Base-by-base conservation (phyloP, 306 rosid genomes). In the Canavalia ensiformis region DNA sequence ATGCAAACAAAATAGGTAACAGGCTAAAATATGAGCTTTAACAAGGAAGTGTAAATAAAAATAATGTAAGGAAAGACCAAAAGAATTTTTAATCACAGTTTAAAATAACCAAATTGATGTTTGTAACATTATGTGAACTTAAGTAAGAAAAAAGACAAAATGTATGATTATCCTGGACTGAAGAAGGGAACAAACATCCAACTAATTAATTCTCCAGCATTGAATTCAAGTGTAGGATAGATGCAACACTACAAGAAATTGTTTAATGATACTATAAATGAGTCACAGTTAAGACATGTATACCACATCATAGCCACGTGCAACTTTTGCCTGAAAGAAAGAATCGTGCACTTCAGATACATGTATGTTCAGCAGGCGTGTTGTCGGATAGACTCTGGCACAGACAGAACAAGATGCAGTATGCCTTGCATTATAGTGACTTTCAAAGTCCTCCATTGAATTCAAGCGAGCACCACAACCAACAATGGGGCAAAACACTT, bases 261-360 rank as follows among this genome's bases (percentile, higher is more conserved):
- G 52, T 31, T 39, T 41, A 34, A 64, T 64, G 37, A 35, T 18
- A 41, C 28, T 52, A 72, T 31, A 11, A 57, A 37, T 3, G 58
- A 10, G 65, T 39, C 82, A 71, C 2, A 29, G 11, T 42, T 74
- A n/a, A 64, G 55, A 72, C 50, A 37, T 8, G 68, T 18, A 51
- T 91, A 92, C 99, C 98, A 93, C 81, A 68, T 86, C 88, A 85
- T 88, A 90, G 76, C 98, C 98, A 3, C 93, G 98, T 5, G 98
- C 94, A 42, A 88, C 94, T 89, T 93, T 95, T 25, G 99, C 98
- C 78, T 89, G 91, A 82, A 95, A 95, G 96, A 93, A 95, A 34
- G 99, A 93, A 83, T 91, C 95, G 18, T 95, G 99, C 13, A 84
- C 90, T 92, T 95, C 99, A 6, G 98, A 95, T 33, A 90, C 84